Conservation (phyloP, 441 rosid genomes). For the Arabidopsis hybrid region DNA sequence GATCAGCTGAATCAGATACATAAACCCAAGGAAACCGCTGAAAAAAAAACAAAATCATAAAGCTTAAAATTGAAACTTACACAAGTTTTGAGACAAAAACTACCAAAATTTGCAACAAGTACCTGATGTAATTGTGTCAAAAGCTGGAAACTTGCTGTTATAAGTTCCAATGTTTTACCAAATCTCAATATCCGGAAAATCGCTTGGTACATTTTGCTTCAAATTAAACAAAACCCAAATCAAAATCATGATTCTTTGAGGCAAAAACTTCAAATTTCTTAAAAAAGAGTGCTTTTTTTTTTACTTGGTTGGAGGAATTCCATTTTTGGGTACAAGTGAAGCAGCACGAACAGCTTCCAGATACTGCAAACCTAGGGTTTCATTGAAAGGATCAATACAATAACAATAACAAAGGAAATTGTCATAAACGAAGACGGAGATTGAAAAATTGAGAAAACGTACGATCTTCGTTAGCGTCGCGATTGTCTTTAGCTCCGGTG, state of each 20-base stretch:
- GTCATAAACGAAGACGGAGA: neutral
- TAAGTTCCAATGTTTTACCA: constrained; percentile 67
- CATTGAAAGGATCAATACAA: neutral
- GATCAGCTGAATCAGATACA: constrained; percentile 44
- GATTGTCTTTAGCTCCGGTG: constrained; percentile 52
- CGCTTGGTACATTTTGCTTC: constrained; percentile 79
- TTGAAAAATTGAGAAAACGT: neutral
- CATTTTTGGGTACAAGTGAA: constrained; percentile 54
- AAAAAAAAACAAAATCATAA: neutral
- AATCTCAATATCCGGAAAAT: constrained; percentile 68
- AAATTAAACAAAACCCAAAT: constrained; percentile 3
- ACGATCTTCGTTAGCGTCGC: constrained; percentile 72
- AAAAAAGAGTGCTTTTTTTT: neutral
- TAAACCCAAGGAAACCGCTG: constrained; percentile 67
- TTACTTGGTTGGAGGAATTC: constrained; percentile 66
- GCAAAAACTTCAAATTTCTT: neutral
- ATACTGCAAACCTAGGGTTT: constrained; percentile 63
- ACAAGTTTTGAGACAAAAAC: neutral
- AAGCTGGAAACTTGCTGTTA: constrained; percentile 76
- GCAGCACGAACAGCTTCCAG: constrained; percentile 81
- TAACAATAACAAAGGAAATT: neutral
- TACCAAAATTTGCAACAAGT: constrained; percentile 1
- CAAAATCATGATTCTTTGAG: neutral
- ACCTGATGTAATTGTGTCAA: constrained; percentile 75
- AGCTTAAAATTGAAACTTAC: constrained; percentile 15